Conservation (phyloP, 1,284 basidiomycete genomes). For the Marasmius oreades region DNA sequence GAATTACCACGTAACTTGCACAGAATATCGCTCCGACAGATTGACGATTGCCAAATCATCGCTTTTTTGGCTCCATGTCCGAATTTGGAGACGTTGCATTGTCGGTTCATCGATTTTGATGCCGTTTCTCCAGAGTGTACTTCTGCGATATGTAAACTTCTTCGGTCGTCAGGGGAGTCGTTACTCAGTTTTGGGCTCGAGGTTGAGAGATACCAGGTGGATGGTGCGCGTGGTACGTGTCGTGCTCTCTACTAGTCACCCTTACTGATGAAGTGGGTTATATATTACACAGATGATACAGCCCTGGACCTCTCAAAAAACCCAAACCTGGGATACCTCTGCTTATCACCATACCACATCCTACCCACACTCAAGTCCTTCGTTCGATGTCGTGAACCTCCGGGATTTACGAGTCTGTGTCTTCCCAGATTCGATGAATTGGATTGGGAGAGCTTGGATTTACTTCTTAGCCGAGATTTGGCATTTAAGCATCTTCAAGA, state of each 20-base stretch:
- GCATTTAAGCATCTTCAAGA: background rate
- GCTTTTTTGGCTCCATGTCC: background rate
- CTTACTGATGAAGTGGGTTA: background rate
- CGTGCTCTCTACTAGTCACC: background rate
- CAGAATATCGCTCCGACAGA: background rate
- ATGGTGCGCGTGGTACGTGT: background rate
- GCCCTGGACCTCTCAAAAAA: background rate
- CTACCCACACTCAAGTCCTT: background rate
- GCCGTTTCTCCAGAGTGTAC: background rate
- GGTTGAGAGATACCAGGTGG: background rate
- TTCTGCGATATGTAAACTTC: background rate
- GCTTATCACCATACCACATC: background rate
- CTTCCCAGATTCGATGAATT: background rate
- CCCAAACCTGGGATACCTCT: background rate
- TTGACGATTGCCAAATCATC: background rate
- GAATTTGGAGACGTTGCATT: background rate
- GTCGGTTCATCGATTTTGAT: background rate
- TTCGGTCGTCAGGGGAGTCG: background rate
- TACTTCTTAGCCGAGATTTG: background rate
- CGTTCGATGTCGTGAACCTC: background rate
- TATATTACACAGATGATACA: background rate
- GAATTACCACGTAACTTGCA: background rate
- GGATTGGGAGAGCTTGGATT: background rate
- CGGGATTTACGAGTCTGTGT: background rate
- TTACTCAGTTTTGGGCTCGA: background rate